Evolutionary conservation across 176 grass and related monocot genomes (phyloP).

Genomic region (Bonia amplexicaulis): DNA sequence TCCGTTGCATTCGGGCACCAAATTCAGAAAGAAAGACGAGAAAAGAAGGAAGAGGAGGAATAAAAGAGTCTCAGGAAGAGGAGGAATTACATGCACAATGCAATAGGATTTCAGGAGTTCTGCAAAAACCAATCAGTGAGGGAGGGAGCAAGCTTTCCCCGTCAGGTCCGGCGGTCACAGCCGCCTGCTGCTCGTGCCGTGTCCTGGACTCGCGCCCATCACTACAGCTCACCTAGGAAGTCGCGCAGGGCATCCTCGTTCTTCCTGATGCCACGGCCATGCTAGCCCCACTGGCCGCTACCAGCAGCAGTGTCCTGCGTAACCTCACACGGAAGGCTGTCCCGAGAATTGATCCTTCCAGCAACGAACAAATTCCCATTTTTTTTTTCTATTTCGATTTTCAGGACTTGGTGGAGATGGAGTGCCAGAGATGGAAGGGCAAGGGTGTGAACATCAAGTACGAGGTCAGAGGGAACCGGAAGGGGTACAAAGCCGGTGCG

Average conservation of each 20-base stretch:
- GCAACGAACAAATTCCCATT: neutral
- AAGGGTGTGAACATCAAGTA: constrained; percentile 82
- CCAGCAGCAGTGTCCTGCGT: neutral
- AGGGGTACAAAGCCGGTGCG: constrained; percentile 92
- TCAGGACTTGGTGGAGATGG: constrained; percentile 66
- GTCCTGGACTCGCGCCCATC: neutral
- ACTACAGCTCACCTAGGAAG: neutral
- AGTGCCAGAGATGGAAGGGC: constrained; percentile 67
- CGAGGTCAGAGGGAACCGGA: constrained; percentile 69
- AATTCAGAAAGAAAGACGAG: neutral
- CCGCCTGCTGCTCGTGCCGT: neutral
- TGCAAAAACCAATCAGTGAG: neutral
- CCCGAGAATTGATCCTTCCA: neutral
- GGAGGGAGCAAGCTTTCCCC: neutral
- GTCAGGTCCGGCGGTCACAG: neutral
- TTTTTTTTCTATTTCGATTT: neutral
- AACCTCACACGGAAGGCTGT: neutral
- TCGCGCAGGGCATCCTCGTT: neutral
- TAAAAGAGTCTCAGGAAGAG: neutral
- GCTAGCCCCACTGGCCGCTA: neutral
- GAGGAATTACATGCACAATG: too few relatives aligned
- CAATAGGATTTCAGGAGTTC: neutral
- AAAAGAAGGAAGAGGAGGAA: neutral
- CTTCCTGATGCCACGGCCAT: neutral
- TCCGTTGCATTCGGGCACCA: neutral